These are phyloP conservation scores for Fusarium denticulatum DNA, from an alignment of 2,329 filamentous ascomycete genomes.

Conservation along the genomic window DNA sequence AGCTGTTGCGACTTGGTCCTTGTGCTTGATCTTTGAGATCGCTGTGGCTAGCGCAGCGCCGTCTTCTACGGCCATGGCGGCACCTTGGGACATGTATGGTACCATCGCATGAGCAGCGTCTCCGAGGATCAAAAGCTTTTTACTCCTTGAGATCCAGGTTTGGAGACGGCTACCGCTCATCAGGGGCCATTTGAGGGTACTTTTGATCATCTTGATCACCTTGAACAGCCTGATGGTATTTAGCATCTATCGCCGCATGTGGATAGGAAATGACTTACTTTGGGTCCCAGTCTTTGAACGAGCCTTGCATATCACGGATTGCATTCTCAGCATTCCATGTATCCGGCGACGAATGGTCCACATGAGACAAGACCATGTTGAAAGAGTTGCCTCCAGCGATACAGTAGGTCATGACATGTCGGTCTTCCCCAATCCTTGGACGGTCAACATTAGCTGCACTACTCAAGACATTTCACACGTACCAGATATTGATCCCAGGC, in stretches of 20 bases:
- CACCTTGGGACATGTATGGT: conserved; percentile 10
- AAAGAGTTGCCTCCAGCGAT: conserved; percentile 4
- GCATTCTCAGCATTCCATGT: not conserved
- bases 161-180: not conserved
- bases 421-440: not conserved
- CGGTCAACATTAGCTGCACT: rapidly evolving
- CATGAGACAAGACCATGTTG: conserved; percentile 2
- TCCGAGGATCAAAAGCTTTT: not conserved
- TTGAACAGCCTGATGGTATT: not conserved
- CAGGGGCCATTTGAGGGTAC: not conserved
- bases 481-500: conserved; percentile 3
- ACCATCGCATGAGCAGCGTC: conserved; percentile 15
- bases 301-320: not conserved
- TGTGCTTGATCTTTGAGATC: not conserved
- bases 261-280: rapidly evolving
- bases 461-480: rapidly evolving
- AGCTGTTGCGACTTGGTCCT: not conserved
- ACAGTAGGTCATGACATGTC: conserved; percentile 2
- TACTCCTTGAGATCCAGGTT: not conserved
- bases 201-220: conserved; percentile 1
- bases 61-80: conserved; percentile 14
- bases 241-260: rapidly evolving
- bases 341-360: not conserved
- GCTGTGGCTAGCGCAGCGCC: not conserved
- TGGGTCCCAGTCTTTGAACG: not conserved